Evolutionary conservation across 2,329 filamentous ascomycete genomes (phyloP), one percentile per base, ranked within the genome.

Genomic region (Penicillium sp.): DNA sequence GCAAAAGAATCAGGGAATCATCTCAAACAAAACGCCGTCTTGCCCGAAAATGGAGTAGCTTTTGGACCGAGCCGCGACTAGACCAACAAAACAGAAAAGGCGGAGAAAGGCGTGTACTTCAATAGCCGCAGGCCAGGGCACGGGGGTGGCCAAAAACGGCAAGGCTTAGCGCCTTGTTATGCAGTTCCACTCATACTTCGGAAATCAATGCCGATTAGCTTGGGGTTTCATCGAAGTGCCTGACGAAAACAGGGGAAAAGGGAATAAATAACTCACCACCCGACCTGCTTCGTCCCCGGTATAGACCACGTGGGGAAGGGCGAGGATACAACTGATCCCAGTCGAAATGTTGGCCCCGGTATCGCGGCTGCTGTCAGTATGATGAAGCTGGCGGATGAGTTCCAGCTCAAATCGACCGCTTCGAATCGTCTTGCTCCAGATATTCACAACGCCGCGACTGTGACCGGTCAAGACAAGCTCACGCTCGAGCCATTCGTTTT

Each of bases 281-380:
- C 87, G 82, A 24, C 94, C 94, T 58, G 91, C 88, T 58, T 97
- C 94, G 75, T 97, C 94, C 3, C 93, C 94, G 0, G 92, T 96
- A 72, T 97, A 97, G 8, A 97, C 86, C 55, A 87, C 82, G 56
- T 88, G 86, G 46, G 90, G 85, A 81, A 92, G 89, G 2, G 93
- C 89, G 50, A 89, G 80, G 46, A 99, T 89, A 67, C 89, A 95
- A 30, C 89, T 96, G 54, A 97, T 92, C 0, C 87, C 86, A 2
- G 88, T 86, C 33, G 62, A 68, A 51, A 77, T 78, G 56, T 80
- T 81, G 29, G 70, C 62, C 65, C 84, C 73, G 68, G 83, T 76
- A 80, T 80, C 86, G 43, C 83, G 84, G 60, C 81, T 84, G 44
- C 78, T 75, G 65, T 96, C 90, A 32, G 86, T 78, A 68, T 96